Conservation (phyloP, 2,329 filamentous ascomycete species). For the Neonectria ditissima region DNA sequence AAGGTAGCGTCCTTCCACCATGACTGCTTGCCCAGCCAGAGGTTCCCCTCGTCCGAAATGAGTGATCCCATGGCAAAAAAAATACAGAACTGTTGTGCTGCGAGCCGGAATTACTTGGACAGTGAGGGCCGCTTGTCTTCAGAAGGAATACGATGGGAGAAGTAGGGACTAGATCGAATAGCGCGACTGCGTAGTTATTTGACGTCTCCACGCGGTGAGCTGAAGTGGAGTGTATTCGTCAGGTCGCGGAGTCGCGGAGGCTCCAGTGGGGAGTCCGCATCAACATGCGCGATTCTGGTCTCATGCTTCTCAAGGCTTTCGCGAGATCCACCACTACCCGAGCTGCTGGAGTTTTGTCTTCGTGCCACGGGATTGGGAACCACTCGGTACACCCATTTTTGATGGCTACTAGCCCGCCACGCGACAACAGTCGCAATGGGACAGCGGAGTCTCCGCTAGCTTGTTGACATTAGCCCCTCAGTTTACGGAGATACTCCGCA, state of each 20-base stretch:
- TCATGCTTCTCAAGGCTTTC: not conserved
- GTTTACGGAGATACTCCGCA: not conserved
- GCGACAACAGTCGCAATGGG: not conserved
- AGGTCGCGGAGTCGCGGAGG: not conserved
- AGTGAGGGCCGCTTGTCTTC: not conserved
- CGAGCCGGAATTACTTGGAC: not conserved
- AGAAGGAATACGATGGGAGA: not conserved
- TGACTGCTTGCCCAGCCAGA: constrained; percentile 49
- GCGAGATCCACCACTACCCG: not conserved
- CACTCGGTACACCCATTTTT: not conserved
- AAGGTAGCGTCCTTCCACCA: constrained; percentile 62
- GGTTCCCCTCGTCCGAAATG: constrained; percentile 46
- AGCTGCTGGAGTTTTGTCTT: not conserved
- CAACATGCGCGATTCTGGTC: not conserved
- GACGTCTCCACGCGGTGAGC: not conserved
- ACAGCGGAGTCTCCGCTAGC: not conserved
- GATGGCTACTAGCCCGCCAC: not conserved
- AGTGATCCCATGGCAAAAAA: constrained; percentile 49
- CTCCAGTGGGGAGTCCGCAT: not conserved
- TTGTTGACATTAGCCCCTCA: not conserved
- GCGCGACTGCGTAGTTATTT: not conserved
- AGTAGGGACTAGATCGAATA: not conserved
- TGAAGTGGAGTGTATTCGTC: not conserved
- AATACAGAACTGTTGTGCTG: not conserved
- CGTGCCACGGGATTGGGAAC: too few relatives aligned